Evolutionary conservation across 805 yeast genomes (phyloP), one percentile per base, ranked within the genome.

Genomic region (Cyberlindnera sargentensis): DNA sequence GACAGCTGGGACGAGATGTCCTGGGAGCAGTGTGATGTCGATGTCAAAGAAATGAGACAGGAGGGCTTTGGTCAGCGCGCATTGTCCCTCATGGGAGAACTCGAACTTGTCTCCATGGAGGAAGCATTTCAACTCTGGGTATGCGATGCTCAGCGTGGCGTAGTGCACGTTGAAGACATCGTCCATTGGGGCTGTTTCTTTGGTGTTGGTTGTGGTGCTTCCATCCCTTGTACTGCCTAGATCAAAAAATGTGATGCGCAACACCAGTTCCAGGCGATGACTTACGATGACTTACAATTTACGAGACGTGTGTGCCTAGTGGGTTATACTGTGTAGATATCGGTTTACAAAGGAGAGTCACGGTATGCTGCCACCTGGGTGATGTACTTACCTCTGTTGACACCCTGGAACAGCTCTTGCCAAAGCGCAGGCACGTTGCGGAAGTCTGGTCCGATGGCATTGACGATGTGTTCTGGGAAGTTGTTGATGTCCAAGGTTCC

Each of bases 381-480:
- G 33, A 76, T 55, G 47, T 71, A 62, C 50, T 76, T 77, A 44
- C 82, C 82, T 23, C 52, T 62, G 40, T 76, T 76, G 27, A 55
- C 53, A 41, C 70, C 70, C 24, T 54, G 47, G 56, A 75, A 76
- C 29, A 77, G 53, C 31, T 64, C 61, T 37, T 63, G 57, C 78
- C 78, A 76, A 20, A 65, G 54, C 11, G 53, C 53, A 24, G 82
- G 81, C 43, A 76, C 60, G 23, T 66, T 54, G 6, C 51, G 43
- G 45, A 75, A 73, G 2, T 66, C 64, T 6, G 64, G 69, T 24
- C 66, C 68, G 8, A 60, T 46, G 8, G 68, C 63, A 44, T 71
- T 71, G 29, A 55, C 64, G 24, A 70, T 50, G 6, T 73, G 66
- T 37, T 65, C 64, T 4, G 44, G 53, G 15, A 67, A 63, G 23